These are phyloP conservation scores for Linnemannia schmuckeri DNA, from an alignment of 192 early-diverging fungal genomes.

Conservation along the genomic window DNA sequence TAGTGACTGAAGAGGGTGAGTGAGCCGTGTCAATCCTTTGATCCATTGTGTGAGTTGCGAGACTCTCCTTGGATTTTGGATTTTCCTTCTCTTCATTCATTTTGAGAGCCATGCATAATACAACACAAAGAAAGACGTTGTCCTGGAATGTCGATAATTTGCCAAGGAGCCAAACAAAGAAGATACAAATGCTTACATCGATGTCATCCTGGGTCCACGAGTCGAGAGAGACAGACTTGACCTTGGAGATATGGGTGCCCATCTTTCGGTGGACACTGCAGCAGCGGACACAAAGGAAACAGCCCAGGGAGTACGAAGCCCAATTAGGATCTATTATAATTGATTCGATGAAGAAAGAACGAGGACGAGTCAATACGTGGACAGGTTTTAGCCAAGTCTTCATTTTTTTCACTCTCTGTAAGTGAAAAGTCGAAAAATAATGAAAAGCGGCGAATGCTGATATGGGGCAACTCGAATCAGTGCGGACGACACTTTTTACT, in stretches of 20 bases:
- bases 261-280: constrained; percentile 84
- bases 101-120: not conserved
- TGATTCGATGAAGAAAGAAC: not conserved
- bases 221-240: constrained; percentile 92
- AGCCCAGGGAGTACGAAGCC: constrained; percentile 91
- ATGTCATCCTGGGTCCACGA: constrained; percentile 90
- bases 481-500: not conserved
- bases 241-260: constrained; percentile 92
- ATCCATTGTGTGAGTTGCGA: not conserved
- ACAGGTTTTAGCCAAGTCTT: not conserved
- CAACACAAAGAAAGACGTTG: not conserved
- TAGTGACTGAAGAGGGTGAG: not conserved
- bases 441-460: not conserved
- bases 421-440: not conserved
- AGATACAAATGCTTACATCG: constrained; percentile 62
- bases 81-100: not conserved
- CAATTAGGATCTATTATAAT: constrained; percentile 79
- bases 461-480: not conserved
- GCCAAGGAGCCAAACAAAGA: not conserved
- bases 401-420: not conserved
- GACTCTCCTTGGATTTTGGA: not conserved
- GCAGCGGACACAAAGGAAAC: constrained; percentile 96
- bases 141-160: constrained; percentile 13
- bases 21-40: not conserved
- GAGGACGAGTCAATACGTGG: not conserved